phyloP scores from a whole-genome alignment of 176 grass and related monocot species.

The Triticum aestivum region DNA sequence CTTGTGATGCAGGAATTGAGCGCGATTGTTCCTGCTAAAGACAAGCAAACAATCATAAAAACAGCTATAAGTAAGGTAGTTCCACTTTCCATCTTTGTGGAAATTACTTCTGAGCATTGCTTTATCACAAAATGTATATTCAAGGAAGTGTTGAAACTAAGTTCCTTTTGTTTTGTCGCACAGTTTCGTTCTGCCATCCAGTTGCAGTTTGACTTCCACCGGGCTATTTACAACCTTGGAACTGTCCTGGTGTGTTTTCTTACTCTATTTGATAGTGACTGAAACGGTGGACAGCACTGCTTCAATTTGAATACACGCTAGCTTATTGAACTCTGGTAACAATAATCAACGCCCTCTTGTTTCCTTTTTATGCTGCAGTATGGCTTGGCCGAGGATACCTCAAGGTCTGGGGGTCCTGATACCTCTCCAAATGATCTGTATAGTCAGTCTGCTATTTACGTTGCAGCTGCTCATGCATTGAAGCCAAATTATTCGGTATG shows the following conservation, averaged over 20 bases:
- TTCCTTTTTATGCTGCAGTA: slow-evolving; percentile 49
- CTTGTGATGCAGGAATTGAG: slow-evolving; percentile 66
- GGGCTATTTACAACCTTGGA: slow-evolving; percentile 90
- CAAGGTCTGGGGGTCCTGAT: slow-evolving; percentile 58
- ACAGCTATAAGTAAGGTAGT: slow-evolving; percentile 83
- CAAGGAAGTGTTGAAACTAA: neutral
- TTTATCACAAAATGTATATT: neutral
- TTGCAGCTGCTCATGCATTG: slow-evolving; percentile 83
- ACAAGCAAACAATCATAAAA: slow-evolving; percentile 79
- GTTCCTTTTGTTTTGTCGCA: slow-evolving; percentile 26
- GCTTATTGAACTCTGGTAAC: neutral
- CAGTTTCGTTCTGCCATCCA: slow-evolving; percentile 86
- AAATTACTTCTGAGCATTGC: neutral
- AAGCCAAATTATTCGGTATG: slow-evolving; percentile 83
- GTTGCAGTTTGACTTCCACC: slow-evolving; percentile 84
- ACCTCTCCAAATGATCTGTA: slow-evolving; percentile 68
- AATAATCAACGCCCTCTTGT: neutral
- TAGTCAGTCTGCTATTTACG: slow-evolving; percentile 82
- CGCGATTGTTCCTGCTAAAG: slow-evolving; percentile 75
- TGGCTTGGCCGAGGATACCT: slow-evolving; percentile 84
- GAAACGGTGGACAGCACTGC: neutral
- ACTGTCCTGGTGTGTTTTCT: slow-evolving; percentile 57
- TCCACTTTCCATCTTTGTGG: neutral
- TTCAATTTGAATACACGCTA: neutral
- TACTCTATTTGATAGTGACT: neutral